phyloP scores from a whole-genome alignment of 345 rosid species.

The Turnera subulata region DNA sequence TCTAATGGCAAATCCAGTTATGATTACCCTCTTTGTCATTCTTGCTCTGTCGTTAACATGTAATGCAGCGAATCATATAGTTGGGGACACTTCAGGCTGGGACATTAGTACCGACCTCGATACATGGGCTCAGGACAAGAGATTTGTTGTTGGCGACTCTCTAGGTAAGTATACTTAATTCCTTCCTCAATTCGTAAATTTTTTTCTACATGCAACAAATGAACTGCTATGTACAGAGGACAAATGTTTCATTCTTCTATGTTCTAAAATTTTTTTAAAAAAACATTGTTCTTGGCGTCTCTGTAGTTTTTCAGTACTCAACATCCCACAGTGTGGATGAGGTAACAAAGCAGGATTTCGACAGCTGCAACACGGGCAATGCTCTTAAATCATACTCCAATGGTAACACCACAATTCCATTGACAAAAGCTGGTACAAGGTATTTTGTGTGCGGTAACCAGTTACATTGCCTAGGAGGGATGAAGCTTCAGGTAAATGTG shows the following conservation, averaged over 20 bases:
- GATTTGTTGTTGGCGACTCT: constrained; percentile 69
- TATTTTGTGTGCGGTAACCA: constrained; percentile 62
- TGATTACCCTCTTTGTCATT: constrained; percentile 25
- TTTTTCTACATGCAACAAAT: too few species aligned
- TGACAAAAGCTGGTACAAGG: constrained; percentile 48
- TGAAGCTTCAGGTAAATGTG: constrained; percentile 64
- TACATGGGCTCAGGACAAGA: constrained; percentile 63
- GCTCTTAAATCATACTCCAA: constrained; percentile 44
- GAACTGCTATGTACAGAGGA: too few species aligned
- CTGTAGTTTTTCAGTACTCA: constrained; percentile 66
- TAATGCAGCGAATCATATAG: constrained; percentile 55
- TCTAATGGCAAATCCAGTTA: constrained; percentile 33
- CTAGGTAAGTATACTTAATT: constrained; percentile 38
- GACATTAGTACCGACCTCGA: constrained; percentile 76
- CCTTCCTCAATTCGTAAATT: too few species aligned
- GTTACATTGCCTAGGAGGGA: constrained; percentile 78
- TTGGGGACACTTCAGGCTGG: constrained; percentile 91
- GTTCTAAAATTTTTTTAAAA: too few species aligned
- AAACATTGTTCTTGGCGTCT: too few species aligned
- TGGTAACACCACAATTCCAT: constrained; percentile 74
- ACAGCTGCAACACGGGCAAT: constrained; percentile 53
- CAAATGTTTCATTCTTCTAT: too few species aligned
- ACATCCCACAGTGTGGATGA: constrained; percentile 55
- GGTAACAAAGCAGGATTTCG: constrained; percentile 44
- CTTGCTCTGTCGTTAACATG: constrained; percentile 29